phyloP scores from a whole-genome alignment of 768 basidiomycete genomes.

The Suillus luteus region DNA sequence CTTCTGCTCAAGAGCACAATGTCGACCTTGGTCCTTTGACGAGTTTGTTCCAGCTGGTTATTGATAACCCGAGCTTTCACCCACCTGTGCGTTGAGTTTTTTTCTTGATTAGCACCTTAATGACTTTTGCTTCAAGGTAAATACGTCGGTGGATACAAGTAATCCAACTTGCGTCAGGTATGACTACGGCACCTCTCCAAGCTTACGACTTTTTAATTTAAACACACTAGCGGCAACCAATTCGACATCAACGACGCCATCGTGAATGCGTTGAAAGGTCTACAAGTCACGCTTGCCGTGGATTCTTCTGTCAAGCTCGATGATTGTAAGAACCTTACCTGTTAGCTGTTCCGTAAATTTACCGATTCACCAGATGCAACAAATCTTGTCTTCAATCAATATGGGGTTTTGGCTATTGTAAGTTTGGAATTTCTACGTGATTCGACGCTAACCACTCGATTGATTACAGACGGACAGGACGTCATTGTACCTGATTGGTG shows the following conservation, averaged over 20 bases:
- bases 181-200: slow-evolving; percentile 5
- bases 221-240: slow-evolving; percentile 55
- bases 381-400: slow-evolving; percentile 58
- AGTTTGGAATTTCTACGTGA: slow-evolving; percentile 17
- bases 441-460: slow-evolving; percentile 10
- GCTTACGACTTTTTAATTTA: slow-evolving; percentile 12
- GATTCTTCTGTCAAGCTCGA: slow-evolving; percentile 60
- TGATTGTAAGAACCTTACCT: slow-evolving; percentile 49
- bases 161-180: slow-evolving; percentile 62
- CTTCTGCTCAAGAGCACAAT: slow-evolving; percentile 51
- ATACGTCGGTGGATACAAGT: slow-evolving; percentile 52
- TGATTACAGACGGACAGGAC: slow-evolving; percentile 56
- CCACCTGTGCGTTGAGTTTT: slow-evolving; percentile 46
- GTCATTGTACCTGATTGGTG: slow-evolving; percentile 68
- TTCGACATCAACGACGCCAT: slow-evolving; percentile 64
- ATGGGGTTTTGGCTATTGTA: slow-evolving; percentile 55
- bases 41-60: slow-evolving; percentile 54
- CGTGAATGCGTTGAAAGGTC: slow-evolving; percentile 57
- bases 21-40: slow-evolving; percentile 64
- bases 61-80: slow-evolving; percentile 50
- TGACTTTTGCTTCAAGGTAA: slow-evolving; percentile 42
- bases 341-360: background rate
- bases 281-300: slow-evolving; percentile 60
- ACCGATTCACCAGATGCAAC: slow-evolving; percentile 45
- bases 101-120: background rate